phyloP scores from a whole-genome alignment of 2,329 filamentous ascomycete genomes.

The Penicillium brevicompactum region DNA sequence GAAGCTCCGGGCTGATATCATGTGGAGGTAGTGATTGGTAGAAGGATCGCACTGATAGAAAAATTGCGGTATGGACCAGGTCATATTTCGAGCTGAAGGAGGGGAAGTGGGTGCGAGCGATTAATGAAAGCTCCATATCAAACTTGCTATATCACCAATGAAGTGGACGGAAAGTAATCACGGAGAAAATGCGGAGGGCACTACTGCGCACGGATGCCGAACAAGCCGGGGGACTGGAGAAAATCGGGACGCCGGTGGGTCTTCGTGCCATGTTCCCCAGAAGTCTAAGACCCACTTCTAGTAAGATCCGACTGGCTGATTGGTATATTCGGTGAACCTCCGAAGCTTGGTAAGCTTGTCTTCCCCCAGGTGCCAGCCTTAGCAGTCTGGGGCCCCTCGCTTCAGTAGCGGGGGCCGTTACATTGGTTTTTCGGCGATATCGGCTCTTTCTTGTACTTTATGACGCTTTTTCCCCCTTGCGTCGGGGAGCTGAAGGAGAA shows the following conservation, averaged over 20 bases:
- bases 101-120: background rate
- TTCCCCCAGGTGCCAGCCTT: background rate
- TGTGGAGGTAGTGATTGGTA: background rate
- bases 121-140: background rate
- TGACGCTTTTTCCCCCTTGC: background rate
- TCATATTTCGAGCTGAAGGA: background rate
- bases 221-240: background rate
- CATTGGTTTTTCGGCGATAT: background rate
- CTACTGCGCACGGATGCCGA: background rate
- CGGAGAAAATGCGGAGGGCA: background rate
- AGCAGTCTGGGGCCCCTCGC: constrained; percentile 3
- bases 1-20: background rate
- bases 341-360: constrained; percentile 9
- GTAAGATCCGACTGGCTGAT: background rate
- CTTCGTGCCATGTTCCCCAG: background rate
- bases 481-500: background rate
- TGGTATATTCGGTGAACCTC: background rate
- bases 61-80: background rate
- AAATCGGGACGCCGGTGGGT: background rate
- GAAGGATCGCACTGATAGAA: background rate
- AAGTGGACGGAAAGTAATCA: background rate
- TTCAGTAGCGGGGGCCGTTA: background rate
- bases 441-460: background rate
- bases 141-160: background rate
- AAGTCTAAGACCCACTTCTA: background rate